phyloP scores from a whole-genome alignment of 345 rosid species.

The Murraya koenigii region DNA sequence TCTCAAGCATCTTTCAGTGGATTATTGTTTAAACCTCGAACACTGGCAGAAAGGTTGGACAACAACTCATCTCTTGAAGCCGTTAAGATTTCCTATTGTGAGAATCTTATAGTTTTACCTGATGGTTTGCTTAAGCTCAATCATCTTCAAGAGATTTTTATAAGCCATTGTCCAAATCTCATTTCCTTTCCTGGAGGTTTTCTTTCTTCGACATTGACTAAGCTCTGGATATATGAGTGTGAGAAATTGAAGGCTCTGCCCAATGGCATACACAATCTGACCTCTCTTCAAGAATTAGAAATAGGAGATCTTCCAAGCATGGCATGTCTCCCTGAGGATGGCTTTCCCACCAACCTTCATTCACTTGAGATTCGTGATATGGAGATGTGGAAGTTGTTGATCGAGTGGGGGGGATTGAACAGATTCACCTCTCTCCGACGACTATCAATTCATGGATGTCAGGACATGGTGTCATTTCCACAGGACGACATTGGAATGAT shows the following conservation, averaged over 20 bases:
- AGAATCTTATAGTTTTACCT: background rate
- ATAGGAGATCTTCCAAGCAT: background rate
- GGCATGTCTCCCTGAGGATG: constrained; percentile 7
- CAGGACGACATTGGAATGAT: constrained; percentile 17
- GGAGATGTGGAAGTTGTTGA: constrained; percentile 3
- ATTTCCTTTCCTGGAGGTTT: constrained; percentile 11
- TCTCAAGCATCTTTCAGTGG: background rate
- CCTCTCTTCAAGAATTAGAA: background rate
- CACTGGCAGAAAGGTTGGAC: constrained; percentile 3
- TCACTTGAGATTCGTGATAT: constrained; percentile 2
- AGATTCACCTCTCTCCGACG: constrained; percentile 12
- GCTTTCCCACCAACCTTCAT: constrained; percentile 8
- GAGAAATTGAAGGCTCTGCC: constrained; percentile 10
- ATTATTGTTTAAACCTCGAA: background rate
- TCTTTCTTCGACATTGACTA: background rate
- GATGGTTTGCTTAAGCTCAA: background rate
- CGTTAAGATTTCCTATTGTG: background rate
- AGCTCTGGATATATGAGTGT: background rate
- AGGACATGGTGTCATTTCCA: constrained; percentile 15
- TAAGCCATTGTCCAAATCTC: background rate
- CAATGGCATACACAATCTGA: background rate
- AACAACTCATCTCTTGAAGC: background rate
- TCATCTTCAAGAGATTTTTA: constrained; percentile 2
- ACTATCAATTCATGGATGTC: constrained; percentile 10
- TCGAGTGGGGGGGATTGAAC: constrained; percentile 27